These are phyloP conservation scores for Mycena rebaudengoi DNA, from an alignment of 768 basidiomycete species.

Conservation along the genomic window DNA sequence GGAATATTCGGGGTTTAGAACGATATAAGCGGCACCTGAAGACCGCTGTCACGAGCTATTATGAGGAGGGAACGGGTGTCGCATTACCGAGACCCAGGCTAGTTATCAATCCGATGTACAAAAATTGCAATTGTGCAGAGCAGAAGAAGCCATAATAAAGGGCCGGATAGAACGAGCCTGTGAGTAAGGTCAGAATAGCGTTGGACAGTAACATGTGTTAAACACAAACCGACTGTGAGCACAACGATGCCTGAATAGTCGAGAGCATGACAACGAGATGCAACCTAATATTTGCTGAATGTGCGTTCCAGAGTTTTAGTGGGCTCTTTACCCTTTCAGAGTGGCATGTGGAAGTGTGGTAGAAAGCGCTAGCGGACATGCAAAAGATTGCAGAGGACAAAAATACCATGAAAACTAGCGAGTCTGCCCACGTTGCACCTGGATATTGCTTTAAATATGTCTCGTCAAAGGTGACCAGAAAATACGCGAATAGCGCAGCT, in stretches of 20 bases:
- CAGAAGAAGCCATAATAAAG: constrained; percentile 86
- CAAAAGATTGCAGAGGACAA: constrained; percentile 78
- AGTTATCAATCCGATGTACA: constrained; percentile 63
- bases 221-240: constrained; percentile 18
- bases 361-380: constrained; percentile 73
- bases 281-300: constrained; percentile 51
- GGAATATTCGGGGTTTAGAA: constrained; percentile 80
- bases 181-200: constrained; percentile 47
- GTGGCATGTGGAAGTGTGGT: constrained; percentile 79
- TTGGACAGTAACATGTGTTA: background rate
- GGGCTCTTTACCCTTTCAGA: constrained; percentile 63
- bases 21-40: constrained; percentile 74
- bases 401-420: constrained; percentile 68
- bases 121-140: constrained; percentile 56
- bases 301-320: constrained; percentile 6
- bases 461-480: constrained; percentile 62
- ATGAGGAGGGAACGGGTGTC: constrained; percentile 25
- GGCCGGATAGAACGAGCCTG: constrained; percentile 82
- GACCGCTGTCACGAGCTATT: constrained; percentile 15
- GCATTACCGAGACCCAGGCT: constrained; percentile 66
- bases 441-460: constrained; percentile 60
- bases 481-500: constrained; percentile 64
- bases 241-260: constrained; percentile 85
- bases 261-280: constrained; percentile 65
- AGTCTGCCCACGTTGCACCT: constrained; percentile 68